These are phyloP conservation scores for Carex littledalei DNA, from an alignment of 176 grass and related monocot species.

Conservation along the genomic window DNA sequence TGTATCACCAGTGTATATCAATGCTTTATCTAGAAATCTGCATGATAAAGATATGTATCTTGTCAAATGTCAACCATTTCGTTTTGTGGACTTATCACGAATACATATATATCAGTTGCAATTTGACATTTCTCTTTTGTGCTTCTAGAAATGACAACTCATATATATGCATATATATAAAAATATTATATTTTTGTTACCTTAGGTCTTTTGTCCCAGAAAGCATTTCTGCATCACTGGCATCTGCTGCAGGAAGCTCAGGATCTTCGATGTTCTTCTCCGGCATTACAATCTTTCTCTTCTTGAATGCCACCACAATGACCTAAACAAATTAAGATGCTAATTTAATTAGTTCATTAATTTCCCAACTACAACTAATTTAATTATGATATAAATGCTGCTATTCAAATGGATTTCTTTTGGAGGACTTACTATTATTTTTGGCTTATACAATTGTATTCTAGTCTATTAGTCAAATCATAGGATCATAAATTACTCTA, in stretches of 20 bases:
- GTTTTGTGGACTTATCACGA: neutral
- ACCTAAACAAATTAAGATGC: constrained; percentile 18
- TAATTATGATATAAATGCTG: neutral
- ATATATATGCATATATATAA: neutral
- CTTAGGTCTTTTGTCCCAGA: constrained; percentile 2
- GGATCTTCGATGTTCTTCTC: constrained; percentile 25
- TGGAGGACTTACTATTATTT: neutral
- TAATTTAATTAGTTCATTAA: neutral
- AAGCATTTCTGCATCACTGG: neutral
- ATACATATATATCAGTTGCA: neutral
- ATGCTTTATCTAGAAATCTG: constrained; percentile 35
- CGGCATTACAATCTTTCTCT: constrained; percentile 32
- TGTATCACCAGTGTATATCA: constrained; percentile 8
- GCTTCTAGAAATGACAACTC: neutral
- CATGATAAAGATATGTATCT: neutral
- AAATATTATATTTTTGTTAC: constrained; percentile 1
- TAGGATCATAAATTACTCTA: neutral
- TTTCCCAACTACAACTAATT: neutral
- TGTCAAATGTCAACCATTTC: neutral
- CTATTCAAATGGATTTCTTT: neutral
- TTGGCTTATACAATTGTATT: neutral
- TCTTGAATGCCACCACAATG: constrained; percentile 36
- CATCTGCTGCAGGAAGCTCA: neutral
- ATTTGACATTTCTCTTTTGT: neutral
- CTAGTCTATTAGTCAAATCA: neutral